phyloP scores from a whole-genome alignment of 495 filamentous ascomycete species.

The Jackrogersella minutella region DNA sequence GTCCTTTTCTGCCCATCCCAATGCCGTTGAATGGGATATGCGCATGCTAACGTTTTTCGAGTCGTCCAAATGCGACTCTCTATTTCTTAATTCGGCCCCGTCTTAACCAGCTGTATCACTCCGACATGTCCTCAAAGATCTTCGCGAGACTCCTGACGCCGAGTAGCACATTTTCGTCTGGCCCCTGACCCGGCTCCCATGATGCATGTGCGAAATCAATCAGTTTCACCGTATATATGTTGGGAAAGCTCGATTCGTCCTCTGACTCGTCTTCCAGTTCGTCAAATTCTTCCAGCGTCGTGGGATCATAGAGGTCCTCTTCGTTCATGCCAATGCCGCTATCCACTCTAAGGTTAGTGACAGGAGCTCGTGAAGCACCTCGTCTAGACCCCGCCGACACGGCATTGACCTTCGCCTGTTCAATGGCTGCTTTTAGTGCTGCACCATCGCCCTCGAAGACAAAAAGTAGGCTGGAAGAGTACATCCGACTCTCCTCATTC shows the following conservation, averaged over 20 bases:
- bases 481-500: constrained; percentile 89
- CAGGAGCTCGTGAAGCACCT: constrained; percentile 36
- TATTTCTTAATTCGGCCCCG: background rate
- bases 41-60: constrained; percentile 14
- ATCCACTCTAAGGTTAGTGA: constrained; percentile 50
- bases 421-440: constrained; percentile 70
- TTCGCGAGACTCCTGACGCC: constrained; percentile 78
- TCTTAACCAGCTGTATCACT: constrained; percentile 29
- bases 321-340: constrained; percentile 56
- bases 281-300: constrained; percentile 37
- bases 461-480: constrained; percentile 86
- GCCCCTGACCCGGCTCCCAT: constrained; percentile 85
- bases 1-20: constrained; percentile 22
- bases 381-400: constrained; percentile 46
- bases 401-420: constrained; percentile 60
- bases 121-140: constrained; percentile 71
- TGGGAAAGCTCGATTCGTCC: constrained; percentile 69
- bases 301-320: constrained; percentile 41
- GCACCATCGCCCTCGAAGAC: constrained; percentile 89
- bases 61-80: constrained; percentile 2
- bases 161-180: constrained; percentile 82
- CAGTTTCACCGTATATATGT: constrained; percentile 81
- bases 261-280: constrained; percentile 70
- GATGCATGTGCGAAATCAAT: constrained; percentile 97
- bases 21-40: constrained; percentile 18